phyloP scores from a whole-genome alignment of 768 basidiomycete genomes.

The Kondoa subrosea region DNA sequence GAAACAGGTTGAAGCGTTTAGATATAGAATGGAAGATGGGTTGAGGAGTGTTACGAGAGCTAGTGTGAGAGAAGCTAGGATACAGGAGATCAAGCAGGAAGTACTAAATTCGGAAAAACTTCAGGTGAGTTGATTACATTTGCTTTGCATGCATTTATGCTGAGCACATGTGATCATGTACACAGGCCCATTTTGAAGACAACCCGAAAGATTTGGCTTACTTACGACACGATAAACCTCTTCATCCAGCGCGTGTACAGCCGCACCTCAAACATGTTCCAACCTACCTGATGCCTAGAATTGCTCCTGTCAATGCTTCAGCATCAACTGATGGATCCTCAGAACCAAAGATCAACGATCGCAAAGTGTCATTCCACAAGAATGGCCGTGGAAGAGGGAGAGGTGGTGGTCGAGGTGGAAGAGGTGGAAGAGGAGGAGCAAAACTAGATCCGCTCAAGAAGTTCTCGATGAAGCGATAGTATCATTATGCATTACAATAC shows the following conservation, averaged over 20 bases:
- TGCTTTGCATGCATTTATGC: not conserved
- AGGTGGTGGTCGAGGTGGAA: constrained; percentile 1
- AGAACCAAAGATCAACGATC: not conserved
- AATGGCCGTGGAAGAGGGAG: not conserved
- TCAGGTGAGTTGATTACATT: constrained; percentile 57
- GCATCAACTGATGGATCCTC: constrained; percentile 5
- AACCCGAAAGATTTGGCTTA: constrained; percentile 85
- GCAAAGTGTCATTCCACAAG: constrained; percentile 14
- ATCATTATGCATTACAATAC: not conserved
- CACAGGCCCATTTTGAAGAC: constrained; percentile 89
- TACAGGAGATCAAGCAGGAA: constrained; percentile 85
- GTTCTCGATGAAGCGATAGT: constrained; percentile 6
- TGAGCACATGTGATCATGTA: not conserved
- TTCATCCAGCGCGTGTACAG: constrained; percentile 77
- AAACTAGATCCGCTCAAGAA: constrained; percentile 6
- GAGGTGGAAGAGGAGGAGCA: constrained; percentile 4
- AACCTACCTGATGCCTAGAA: constrained; percentile 71
- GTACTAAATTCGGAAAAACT: constrained; percentile 90
- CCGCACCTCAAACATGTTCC: constrained; percentile 93
- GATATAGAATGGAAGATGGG: constrained; percentile 96
- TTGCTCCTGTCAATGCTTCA: constrained; percentile 41
- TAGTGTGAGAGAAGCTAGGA: constrained; percentile 70
- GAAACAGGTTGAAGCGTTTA: constrained; percentile 90
- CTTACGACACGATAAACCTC: constrained; percentile 79
- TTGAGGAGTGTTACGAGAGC: constrained; percentile 70